Percentiles rank a stretch among this genome's conserved stretches.
Conservation (phyloP, 2,329 filamentous ascomycete genomes). For the Plenodomus tracheiphilus region DNA sequence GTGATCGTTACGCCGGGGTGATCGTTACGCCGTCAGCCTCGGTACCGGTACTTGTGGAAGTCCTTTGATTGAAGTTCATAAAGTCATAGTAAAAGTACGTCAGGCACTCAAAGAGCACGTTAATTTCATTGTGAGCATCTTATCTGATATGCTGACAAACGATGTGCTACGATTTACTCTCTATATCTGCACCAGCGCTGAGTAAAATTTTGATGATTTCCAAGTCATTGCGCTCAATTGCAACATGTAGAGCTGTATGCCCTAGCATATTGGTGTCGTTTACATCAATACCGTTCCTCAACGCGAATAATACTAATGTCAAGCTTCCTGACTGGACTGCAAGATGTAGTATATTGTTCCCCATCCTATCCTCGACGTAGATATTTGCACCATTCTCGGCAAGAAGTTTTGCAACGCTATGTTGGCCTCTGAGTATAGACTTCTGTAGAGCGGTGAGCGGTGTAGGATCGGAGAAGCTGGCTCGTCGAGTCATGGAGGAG, state of each 20-base stretch:
- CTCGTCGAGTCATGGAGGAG: too few relatives aligned
- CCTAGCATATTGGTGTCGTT: slow-evolving; percentile 5
- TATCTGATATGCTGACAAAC: too few relatives aligned
- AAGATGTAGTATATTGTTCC: slow-evolving; percentile 5
- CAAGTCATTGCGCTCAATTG: slow-evolving; percentile 4
- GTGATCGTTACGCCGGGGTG: too few relatives aligned
- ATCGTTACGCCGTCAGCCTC: too few relatives aligned
- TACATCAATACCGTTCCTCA: neutral
- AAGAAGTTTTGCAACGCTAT: slow-evolving; percentile 2
- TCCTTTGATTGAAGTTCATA: too few relatives aligned
- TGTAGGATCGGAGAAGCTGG: neutral
- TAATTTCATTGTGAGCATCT: too few relatives aligned
- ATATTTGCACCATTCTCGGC: slow-evolving; percentile 5
- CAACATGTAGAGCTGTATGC: slow-evolving; percentile 7
- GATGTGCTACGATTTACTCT: slow-evolving; percentile 5
- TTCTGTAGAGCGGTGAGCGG: slow-evolving; percentile 6
- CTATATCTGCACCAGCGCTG: slow-evolving; percentile 5
- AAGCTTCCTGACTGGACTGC: neutral
- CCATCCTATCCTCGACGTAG: neutral
- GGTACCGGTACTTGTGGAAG: too few relatives aligned
- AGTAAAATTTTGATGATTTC: slow-evolving; percentile 5
- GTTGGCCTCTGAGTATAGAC: neutral
- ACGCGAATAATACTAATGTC: slow-evolving; percentile 1
- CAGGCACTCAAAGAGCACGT: too few relatives aligned
- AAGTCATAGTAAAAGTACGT: too few relatives aligned